These are phyloP conservation scores for Phytophthora pini DNA, from an alignment of 352 stramenopile species.

Conservation along the genomic window DNA sequence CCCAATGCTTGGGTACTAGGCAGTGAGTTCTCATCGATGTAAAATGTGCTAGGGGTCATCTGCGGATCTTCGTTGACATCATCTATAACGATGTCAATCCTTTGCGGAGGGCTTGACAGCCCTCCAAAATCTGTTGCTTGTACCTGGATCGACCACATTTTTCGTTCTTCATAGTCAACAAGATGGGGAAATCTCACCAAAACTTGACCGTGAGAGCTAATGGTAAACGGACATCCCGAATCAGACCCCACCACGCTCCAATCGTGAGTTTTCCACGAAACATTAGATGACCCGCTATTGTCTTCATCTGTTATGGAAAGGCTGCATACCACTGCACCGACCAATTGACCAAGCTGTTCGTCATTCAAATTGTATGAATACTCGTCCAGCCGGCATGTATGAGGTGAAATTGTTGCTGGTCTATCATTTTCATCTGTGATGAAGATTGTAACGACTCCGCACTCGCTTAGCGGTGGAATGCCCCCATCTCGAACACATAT, in stretches of 20 bases:
- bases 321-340: slow-evolving; percentile 20
- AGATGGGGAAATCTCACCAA: slow-evolving; percentile 16
- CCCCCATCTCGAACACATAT: slow-evolving; percentile 28
- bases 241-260: slow-evolving; percentile 22
- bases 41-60: slow-evolving; percentile 20
- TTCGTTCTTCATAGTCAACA: slow-evolving; percentile 27
- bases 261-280: slow-evolving; percentile 24
- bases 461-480: slow-evolving; percentile 20
- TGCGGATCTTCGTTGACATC: slow-evolving; percentile 33
- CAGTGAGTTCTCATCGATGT: slow-evolving; percentile 31
- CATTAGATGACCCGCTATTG: slow-evolving; percentile 6
- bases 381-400: slow-evolving; percentile 22
- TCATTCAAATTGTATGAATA: slow-evolving; percentile 27
- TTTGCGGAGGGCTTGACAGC: slow-evolving; percentile 17
- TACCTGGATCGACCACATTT: slow-evolving; percentile 19
- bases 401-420: slow-evolving; percentile 22
- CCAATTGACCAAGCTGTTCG: slow-evolving; percentile 11
- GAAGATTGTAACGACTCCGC: slow-evolving; percentile 10
- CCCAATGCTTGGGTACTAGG: slow-evolving; percentile 5
- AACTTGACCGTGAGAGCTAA: slow-evolving; percentile 22
- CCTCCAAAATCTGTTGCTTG: slow-evolving; percentile 29
- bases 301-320: slow-evolving; percentile 33
- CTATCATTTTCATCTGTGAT: slow-evolving; percentile 30
- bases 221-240: slow-evolving; percentile 15
- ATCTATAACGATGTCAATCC: slow-evolving; percentile 20